Evolutionary conservation across 805 yeast species (phyloP).

Genomic region (Candida alai): DNA sequence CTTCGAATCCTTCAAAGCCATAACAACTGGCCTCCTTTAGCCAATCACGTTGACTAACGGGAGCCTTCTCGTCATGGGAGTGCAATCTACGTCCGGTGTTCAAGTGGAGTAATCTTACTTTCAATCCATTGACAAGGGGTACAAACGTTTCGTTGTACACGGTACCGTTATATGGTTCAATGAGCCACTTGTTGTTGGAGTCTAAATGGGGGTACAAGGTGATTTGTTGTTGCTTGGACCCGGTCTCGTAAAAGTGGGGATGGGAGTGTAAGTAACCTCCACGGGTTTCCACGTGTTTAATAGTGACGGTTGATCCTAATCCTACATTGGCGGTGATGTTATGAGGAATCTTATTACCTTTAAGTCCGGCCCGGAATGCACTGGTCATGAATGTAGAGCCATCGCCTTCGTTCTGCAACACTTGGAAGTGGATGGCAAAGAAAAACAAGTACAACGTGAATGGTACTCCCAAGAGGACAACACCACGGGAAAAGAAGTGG

Average conservation of each 20-base stretch:
- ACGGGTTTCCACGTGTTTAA: constrained; percentile 65
- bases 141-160: constrained; percentile 55
- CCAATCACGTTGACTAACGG: constrained; percentile 76
- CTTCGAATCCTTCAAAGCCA: constrained; percentile 72
- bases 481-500: constrained; percentile 51
- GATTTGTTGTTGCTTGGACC: constrained; percentile 81
- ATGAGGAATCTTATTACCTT: constrained; percentile 57
- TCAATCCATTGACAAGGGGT: constrained; percentile 64
- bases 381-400: constrained; percentile 71
- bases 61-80: constrained; percentile 79
- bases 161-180: constrained; percentile 63
- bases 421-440: constrained; percentile 61
- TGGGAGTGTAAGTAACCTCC: constrained; percentile 89
- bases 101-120: constrained; percentile 62
- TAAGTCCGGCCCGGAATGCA: constrained; percentile 63
- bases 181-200: constrained; percentile 65
- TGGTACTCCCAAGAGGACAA: constrained; percentile 57
- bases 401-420: constrained; percentile 59
- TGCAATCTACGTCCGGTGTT: constrained; percentile 65
- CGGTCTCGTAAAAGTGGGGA: constrained; percentile 63
- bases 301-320: constrained; percentile 60
- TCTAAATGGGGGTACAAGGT: constrained; percentile 79
- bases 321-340: constrained; percentile 66
- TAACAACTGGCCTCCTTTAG: constrained; percentile 78
- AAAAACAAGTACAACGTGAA: constrained; percentile 49